phyloP scores from a whole-genome alignment of 176 grass and related monocot species.

The Eragrostis curvula region DNA sequence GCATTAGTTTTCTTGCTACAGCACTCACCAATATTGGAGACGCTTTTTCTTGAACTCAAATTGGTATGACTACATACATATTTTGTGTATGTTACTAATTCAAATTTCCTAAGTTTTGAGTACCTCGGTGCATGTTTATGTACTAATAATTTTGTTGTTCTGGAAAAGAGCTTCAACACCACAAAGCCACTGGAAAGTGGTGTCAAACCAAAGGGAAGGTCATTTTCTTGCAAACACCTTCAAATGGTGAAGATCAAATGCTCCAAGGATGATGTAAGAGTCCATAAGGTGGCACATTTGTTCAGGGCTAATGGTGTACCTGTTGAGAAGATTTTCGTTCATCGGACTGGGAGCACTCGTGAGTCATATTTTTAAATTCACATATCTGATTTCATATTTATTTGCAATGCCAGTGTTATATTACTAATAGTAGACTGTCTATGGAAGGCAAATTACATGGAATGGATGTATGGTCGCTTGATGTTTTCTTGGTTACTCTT shows the following conservation, averaged over 20 bases:
- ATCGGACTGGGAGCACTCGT: conserved; percentile 20
- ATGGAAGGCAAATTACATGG: not conserved
- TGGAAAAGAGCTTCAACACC: conserved; percentile 24
- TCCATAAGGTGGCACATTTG: conserved; percentile 48
- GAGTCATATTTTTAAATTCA: not conserved
- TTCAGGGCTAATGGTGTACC: conserved; percentile 34
- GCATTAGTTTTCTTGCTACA: conserved; percentile 37
- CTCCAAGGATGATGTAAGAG: conserved; percentile 43
- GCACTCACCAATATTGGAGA: conserved; percentile 27
- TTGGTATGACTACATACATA: not conserved
- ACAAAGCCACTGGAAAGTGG: not conserved
- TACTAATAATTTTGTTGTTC: not conserved
- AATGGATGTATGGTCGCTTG: not conserved
- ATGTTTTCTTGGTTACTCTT: not conserved
- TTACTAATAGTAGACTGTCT: not conserved
- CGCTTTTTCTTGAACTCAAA: conserved; percentile 40
- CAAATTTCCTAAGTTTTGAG: not conserved
- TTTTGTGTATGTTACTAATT: not conserved
- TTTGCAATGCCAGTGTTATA: not conserved
- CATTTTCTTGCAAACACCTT: conserved; percentile 48
- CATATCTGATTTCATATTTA: not conserved
- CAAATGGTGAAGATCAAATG: conserved; percentile 47
- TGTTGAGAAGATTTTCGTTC: conserved; percentile 35
- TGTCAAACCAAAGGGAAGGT: conserved; percentile 10
- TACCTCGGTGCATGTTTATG: not conserved